Evolutionary conservation across 2,329 filamentous ascomycete species (phyloP).

Genomic region (Hypoxylon sp.): DNA sequence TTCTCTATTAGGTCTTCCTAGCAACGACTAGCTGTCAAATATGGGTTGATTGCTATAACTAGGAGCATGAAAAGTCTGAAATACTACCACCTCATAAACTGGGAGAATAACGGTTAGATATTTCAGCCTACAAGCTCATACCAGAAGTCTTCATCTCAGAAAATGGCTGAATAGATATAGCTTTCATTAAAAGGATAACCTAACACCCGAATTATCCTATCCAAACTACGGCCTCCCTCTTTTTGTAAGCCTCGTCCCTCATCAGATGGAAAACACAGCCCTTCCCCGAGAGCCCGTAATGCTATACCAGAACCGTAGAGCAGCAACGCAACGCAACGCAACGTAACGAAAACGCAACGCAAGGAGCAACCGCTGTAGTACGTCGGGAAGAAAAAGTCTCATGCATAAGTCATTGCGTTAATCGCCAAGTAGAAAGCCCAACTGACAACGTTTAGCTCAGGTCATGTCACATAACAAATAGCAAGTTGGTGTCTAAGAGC

Average conservation of each 20-base stretch:
- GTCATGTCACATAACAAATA: slow-evolving; percentile 70
- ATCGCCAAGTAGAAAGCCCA: slow-evolving; percentile 8
- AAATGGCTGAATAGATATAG: slow-evolving; percentile 6
- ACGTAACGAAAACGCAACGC: slow-evolving; percentile 8
- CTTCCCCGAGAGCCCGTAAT: slow-evolving; percentile 21
- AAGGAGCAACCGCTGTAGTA: slow-evolving; percentile 13
- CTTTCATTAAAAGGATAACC: slow-evolving; percentile 28
- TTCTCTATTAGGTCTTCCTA: not conserved
- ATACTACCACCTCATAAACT: no score
- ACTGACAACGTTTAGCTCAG: slow-evolving; percentile 49
- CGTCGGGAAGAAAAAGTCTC: slow-evolving; percentile 7
- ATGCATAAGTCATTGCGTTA: slow-evolving; percentile 22
- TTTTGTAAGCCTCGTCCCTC: slow-evolving; percentile 23
- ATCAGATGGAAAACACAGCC: slow-evolving; percentile 20
- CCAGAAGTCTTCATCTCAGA: not conserved
- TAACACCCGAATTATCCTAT: slow-evolving; percentile 19
- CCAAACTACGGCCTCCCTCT: slow-evolving; percentile 8
- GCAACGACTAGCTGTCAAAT: not conserved
- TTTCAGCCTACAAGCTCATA: not conserved
- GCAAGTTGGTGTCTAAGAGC: slow-evolving; percentile 70
- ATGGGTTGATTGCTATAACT: not conserved
- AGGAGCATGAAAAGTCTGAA: no score
- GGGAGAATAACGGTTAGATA: no score
- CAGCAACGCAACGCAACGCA: slow-evolving; percentile 1
- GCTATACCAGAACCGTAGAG: slow-evolving; percentile 30